Base-by-base conservation (phyloP, 768 basidiomycete genomes). In the Piloderma croceum region DNA sequence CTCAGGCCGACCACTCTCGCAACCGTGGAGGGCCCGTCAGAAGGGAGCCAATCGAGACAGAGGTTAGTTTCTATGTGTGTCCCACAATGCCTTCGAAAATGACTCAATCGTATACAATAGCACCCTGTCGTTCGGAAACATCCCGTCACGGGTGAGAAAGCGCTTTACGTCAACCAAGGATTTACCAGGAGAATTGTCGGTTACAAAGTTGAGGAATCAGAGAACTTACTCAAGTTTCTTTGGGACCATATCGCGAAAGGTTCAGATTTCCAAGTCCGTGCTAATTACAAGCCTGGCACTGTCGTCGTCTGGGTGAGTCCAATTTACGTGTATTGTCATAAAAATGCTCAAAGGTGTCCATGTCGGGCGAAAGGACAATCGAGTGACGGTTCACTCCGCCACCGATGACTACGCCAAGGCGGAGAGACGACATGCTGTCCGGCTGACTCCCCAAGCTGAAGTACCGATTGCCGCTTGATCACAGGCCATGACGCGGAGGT, bases 101-200 rank as follows among this genome's bases (percentile, higher is more conserved):
- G n/a, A 21, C 18, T 36, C 29, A 33, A 21, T 24, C 31, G 33
- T 41, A 38, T 33, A 34, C 6, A 9, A 38, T 47, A 71, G 70
- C 77, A 76, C 55, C 73, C 75, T 5, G 39, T 77, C 48, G 76
- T 80, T 43, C 71, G 78, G 42, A 59, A 65, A 11, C 79, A 80
- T 54, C 79, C 79, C 13, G 73, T 71, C 1, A 81, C 79, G 0
- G 76, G 76, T n/a, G 72, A 78, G 53, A 78, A 80, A 58, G 73
- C 73, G 2, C 61, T 81, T 15, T 77, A 74, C 50, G 61, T 80
- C 58, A 78, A 78, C 58, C 67, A 65, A 39, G 73, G 69, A 22
- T 77, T 77, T 64, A 76, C 76, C 3, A 57, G 59, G 22, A 64
- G 62, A 47, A 77, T 79, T 52, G 74, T 77, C 32, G 76, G 77